These are phyloP conservation scores for Candida chauliodis DNA, from an alignment of 805 yeast genomes.

Conservation along the genomic window DNA sequence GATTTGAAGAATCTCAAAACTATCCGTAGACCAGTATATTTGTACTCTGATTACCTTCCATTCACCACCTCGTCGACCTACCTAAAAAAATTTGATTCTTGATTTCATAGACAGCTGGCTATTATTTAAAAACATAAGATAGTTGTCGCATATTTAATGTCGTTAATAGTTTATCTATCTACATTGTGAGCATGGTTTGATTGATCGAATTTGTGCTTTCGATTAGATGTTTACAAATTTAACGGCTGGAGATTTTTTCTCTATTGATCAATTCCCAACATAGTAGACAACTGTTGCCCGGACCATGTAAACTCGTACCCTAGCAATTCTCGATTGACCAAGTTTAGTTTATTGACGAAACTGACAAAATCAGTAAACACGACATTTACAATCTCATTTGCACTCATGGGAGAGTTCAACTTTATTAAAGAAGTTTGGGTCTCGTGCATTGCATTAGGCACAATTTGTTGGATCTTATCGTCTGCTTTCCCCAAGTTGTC, in stretches of 20 bases:
- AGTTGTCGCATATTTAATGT: too few species aligned
- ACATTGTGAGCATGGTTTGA: too few species aligned
- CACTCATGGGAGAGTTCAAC: conserved; percentile 60
- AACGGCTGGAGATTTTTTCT: conserved; percentile 3
- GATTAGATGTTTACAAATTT: too few species aligned
- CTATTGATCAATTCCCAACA: conserved; percentile 57
- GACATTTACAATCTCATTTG: conserved; percentile 49
- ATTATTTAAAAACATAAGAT: too few species aligned
- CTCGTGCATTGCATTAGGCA: conserved; percentile 62
- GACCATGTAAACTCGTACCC: conserved; percentile 47
- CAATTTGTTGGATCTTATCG: conserved; percentile 42
- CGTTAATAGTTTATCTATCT: too few species aligned
- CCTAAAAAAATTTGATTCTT: too few species aligned
- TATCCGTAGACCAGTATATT: too few species aligned
- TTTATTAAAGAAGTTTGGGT: conserved; percentile 52
- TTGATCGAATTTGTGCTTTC: too few species aligned
- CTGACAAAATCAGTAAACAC: conserved; percentile 49
- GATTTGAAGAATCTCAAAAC: too few species aligned
- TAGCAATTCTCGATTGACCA: conserved; percentile 36
- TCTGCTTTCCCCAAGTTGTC: conserved; percentile 44
- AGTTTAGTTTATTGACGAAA: conserved; percentile 40
- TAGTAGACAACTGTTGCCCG: conserved; percentile 57
- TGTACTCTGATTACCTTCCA: too few species aligned
- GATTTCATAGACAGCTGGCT: too few species aligned
- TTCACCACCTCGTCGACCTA: too few species aligned